These are phyloP conservation scores for Calonectria leucothoes DNA, from an alignment of 2,329 filamentous ascomycete species.

Conservation along the genomic window DNA sequence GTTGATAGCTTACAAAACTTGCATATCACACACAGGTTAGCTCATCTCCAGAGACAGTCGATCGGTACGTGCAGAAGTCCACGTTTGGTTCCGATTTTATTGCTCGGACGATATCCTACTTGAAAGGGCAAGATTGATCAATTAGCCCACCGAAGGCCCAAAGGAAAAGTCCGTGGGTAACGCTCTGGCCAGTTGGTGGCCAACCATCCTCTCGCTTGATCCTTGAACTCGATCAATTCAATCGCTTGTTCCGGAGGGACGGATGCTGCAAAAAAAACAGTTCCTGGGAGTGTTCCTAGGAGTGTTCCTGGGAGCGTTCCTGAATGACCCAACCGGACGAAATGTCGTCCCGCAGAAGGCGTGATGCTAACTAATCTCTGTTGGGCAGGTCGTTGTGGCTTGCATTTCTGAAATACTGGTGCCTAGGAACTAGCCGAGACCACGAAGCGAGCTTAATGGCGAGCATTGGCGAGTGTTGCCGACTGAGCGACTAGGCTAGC, in stretches of 20 bases:
- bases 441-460: not conserved
- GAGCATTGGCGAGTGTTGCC: not conserved
- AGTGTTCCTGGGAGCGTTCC: not conserved
- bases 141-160: not conserved
- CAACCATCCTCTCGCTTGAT: conserved; percentile 6
- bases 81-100: conserved; percentile 2
- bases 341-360: not conserved
- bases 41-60: not conserved
- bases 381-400: conserved; percentile 15
- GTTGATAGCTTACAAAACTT: conserved; percentile 14
- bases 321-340: not conserved
- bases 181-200: conserved; percentile 15
- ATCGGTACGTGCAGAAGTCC: not conserved
- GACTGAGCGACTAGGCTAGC: conserved; percentile 11
- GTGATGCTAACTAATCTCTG: conserved; percentile 10
- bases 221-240: conserved; percentile 2
- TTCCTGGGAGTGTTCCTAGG: not conserved
- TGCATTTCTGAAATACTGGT: not conserved
- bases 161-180: not conserved
- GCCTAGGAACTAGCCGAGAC: not conserved
- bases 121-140: not conserved
- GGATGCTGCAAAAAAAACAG: not conserved
- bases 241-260: conserved; percentile 21
- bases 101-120: conserved; percentile 10
- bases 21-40: conserved; percentile 1